A percentile compares a stretch with the other conserved stretches of the same genome.
Evolutionary conservation across 805 yeast species (phyloP).

Genomic region (Suhomyces canberraensis): DNA sequence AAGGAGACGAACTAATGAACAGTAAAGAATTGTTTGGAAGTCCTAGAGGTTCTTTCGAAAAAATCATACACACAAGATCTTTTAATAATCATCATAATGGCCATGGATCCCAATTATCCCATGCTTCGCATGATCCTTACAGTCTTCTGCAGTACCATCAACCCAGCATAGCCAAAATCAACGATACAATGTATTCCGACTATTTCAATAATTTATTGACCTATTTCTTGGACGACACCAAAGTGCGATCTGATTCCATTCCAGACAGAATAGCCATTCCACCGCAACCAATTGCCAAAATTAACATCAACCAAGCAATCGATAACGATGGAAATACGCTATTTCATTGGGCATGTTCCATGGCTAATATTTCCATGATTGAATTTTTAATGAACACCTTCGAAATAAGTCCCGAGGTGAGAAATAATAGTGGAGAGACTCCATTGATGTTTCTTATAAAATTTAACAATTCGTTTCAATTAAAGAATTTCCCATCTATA

Average conservation of each 20-base stretch:
- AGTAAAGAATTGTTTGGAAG: conserved; percentile 42
- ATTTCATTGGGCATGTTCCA: conserved; percentile 92
- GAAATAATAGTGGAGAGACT: conserved; percentile 85
- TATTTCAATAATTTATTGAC: conserved; percentile 44
- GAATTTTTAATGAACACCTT: conserved; percentile 60
- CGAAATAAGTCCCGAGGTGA: conserved; percentile 60
- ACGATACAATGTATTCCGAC: conserved; percentile 29
- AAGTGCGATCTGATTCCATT: conserved; percentile 15
- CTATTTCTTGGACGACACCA: conserved; percentile 49
- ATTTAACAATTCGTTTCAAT: conserved; percentile 38
- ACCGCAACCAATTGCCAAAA: conserved; percentile 51
- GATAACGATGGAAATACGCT: conserved; percentile 94
- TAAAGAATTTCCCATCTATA: conserved; percentile 35
- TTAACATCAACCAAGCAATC: conserved; percentile 77
- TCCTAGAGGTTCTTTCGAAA: conserved; percentile 36
- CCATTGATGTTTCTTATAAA: conserved; percentile 54
- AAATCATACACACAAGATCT: conserved; percentile 19
- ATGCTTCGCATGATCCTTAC: conserved; percentile 29
- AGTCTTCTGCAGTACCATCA: conserved; percentile 41
- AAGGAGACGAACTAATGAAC: conserved; percentile 33
- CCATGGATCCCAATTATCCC: no score
- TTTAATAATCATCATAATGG: conserved; percentile 6
- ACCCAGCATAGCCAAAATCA: conserved; percentile 18
- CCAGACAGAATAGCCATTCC: conserved; percentile 48
- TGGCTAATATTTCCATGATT: conserved; percentile 74